These are phyloP conservation scores for Peronospora farinosa DNA, from an alignment of 352 stramenopile genomes.

Conservation along the genomic window DNA sequence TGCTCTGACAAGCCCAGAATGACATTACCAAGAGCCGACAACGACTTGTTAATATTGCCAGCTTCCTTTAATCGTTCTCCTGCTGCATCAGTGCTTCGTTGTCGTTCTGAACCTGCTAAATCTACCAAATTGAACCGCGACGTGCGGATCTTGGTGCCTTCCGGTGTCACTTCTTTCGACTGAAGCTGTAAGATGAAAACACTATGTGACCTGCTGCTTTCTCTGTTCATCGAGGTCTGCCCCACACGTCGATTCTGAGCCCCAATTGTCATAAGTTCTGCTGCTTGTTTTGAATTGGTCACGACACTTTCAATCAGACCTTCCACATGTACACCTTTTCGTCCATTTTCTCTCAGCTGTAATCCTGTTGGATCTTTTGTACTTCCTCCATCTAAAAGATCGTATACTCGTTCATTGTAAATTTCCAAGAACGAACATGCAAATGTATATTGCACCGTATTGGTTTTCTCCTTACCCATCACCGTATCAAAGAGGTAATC, in stretches of 20 bases:
- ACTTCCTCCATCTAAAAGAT: constrained; percentile 78
- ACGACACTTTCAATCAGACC: constrained; percentile 72
- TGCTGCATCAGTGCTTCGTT: constrained; percentile 91
- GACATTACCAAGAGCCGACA: constrained; percentile 93
- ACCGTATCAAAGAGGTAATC: constrained; percentile 76
- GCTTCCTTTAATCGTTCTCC: constrained; percentile 95
- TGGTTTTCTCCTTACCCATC: constrained; percentile 7
- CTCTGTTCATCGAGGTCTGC: constrained; percentile 82
- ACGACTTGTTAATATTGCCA: constrained; percentile 94
- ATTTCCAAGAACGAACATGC: constrained; percentile 91
- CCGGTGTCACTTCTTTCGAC: constrained; percentile 46
- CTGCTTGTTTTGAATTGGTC: constrained; percentile 53
- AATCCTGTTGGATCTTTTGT: constrained; percentile 49
- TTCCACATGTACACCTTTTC: constrained; percentile 71
- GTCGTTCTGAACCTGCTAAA: constrained; percentile 95
- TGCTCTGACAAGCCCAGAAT: constrained; percentile 88
- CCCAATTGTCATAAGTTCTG: constrained; percentile 69
- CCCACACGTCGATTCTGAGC: constrained; percentile 71
- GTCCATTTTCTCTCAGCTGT: constrained; percentile 63
- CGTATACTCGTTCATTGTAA: constrained; percentile 92
- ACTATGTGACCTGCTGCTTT: constrained; percentile 79
- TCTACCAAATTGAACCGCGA: constrained; percentile 98
- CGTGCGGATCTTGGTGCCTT: constrained; percentile 60
- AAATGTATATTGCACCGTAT: constrained; percentile 57
- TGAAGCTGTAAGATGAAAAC: constrained; percentile 82